Evolutionary conservation across 1,284 basidiomycete species (phyloP), one percentile per base, ranked within the genome.

Genomic region (Lignosus rhinocerotis): DNA sequence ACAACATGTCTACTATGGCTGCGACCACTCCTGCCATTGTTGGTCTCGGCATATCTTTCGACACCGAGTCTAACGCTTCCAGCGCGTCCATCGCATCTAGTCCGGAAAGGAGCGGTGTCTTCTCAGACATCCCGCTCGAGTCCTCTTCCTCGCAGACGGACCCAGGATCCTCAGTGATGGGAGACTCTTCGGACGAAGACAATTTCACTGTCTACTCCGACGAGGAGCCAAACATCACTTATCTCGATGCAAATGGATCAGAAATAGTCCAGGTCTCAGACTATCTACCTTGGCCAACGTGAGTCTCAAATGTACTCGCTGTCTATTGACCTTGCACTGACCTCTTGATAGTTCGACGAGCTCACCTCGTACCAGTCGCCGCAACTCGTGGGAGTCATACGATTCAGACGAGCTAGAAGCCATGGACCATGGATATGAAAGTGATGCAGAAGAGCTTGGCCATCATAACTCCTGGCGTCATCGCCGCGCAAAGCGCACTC

Each of bases 231-330:
- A 46, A 49, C 6, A 31, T 16, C 1, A 50, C 36, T 47, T n/a
- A 41, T 46, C 43, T 53, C 36, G 31, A 53, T 42, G 17, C 25
- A 53, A 46, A 45, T 42, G 16, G 33, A 33, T 25, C 6, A 48
- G 9, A 8, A 36, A 17, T 12, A 48, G n/a, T 19, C 9, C 32
- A 53, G 14, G 51, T 56, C 6, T 31, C 41, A 19, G 54, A 56
- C 32, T 36, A 48, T 31, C 12, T 55, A 11, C 58, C 53, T 11
- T 55, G 53, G 53, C 54, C 55, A 5, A 56, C 54, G 54, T 56
- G 36, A 48, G 51, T 19, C n/a, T 34, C 14, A 17, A 25, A 6
- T 4, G 5, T 6, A 10, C 33, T 5, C 32, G 9, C n/a, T 34
- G 14, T 31, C 11, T 2, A 30, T 46, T 2, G 6, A 11, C 33